These are phyloP conservation scores for Cylindrodendrum hubeiense DNA, from an alignment of 2,329 filamentous ascomycete genomes.

Conservation along the genomic window DNA sequence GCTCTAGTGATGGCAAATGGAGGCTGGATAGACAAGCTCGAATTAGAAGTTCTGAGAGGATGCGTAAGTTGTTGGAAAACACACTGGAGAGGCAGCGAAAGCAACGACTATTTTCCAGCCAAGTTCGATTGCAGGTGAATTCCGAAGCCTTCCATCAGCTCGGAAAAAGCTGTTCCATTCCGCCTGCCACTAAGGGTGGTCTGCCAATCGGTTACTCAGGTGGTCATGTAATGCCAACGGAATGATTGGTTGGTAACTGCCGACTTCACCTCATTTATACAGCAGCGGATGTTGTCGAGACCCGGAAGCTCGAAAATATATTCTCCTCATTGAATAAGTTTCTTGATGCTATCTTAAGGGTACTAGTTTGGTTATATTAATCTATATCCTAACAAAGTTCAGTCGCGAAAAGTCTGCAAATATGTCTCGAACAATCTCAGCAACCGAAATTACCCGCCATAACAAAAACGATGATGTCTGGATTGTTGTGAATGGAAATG, in stretches of 20 bases:
- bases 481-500: constrained; percentile 75
- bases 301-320: neutral
- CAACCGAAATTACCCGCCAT: constrained; percentile 60
- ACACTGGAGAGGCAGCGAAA: no score
- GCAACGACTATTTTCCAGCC: no score
- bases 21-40: no score
- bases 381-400: neutral
- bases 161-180: neutral
- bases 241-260: neutral
- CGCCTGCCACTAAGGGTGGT: neutral
- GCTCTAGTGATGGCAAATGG: no score
- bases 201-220: neutral
- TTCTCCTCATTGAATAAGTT: no score
- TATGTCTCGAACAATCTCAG: constrained; percentile 48
- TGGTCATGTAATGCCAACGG: neutral
- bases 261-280: neutral
- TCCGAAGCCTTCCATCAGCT: neutral
- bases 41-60: no score
- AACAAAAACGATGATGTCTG: constrained; percentile 65
- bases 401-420: neutral
- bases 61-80: no score
- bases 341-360: neutral
- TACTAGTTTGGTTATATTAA: neutral
- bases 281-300: neutral
- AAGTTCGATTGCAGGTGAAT: neutral